Percentiles rank a stretch among this genome's conserved stretches.
Conservation (phyloP, 2,329 filamentous ascomycete genomes). For the Fusarium irregulare region DNA sequence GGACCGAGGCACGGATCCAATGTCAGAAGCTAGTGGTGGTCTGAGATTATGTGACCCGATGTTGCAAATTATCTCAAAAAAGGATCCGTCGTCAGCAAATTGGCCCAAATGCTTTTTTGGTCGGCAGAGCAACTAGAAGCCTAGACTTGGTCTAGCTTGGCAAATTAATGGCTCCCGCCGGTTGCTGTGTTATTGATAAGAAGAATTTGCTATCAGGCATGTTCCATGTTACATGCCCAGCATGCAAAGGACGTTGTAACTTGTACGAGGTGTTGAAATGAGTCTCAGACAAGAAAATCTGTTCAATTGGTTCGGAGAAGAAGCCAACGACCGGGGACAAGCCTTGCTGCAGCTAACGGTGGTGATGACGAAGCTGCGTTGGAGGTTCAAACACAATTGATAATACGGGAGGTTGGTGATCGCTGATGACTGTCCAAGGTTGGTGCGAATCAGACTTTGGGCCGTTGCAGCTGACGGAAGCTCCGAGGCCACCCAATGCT, state of each 20-base stretch:
- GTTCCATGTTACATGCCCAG: constrained; percentile 10
- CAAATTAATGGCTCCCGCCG: constrained; percentile 18
- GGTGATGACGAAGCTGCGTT: constrained; percentile 12
- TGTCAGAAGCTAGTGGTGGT: constrained; percentile 31
- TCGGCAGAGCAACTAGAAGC: constrained; percentile 45
- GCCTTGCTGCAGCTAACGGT: constrained; percentile 28
- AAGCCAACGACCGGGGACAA: constrained; percentile 16
- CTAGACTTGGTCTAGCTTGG: constrained; percentile 36
- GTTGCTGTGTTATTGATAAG: constrained; percentile 20
- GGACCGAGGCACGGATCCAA: constrained; percentile 17
- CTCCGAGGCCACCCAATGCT: constrained; percentile 27
- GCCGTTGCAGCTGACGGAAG: constrained; percentile 26
- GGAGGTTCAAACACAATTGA: constrained; percentile 15
- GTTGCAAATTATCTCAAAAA: constrained; percentile 26
- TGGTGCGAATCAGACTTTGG: constrained; percentile 23
- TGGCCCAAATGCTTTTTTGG: constrained; percentile 10
- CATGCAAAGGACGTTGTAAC: background rate
- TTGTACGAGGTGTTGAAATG: constrained; percentile 3
- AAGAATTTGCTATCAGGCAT: constrained; percentile 7
- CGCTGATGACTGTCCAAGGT: constrained; percentile 9
- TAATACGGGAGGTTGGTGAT: constrained; percentile 29
- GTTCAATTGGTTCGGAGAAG: constrained; percentile 25
- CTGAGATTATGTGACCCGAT: constrained; percentile 10
- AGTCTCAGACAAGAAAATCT: constrained; percentile 15
- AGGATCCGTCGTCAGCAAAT: constrained; percentile 31